Evolutionary conservation across 331 rosid species (phyloP), one percentile per base, ranked within the genome.

Genomic region (Erythrophleum ivorense): DNA sequence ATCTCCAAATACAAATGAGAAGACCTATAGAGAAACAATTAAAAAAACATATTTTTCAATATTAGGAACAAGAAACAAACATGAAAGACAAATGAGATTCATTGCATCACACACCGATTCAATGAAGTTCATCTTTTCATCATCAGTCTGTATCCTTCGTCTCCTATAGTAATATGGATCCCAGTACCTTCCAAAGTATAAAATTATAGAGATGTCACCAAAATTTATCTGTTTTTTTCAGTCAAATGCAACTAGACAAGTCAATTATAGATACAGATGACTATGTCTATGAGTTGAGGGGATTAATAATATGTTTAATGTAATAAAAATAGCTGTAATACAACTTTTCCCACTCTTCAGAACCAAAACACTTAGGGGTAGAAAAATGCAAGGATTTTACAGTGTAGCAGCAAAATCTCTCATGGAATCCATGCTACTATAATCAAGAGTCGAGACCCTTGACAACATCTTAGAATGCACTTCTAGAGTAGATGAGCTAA

Each of bases 1-100:
- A 54, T 96, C 99, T 77, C 99, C 99, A 83, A 96, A 96, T 50
- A 96, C 99, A 80, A 93, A 91, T 76, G 99, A 96, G 89, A 96
- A 96, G 70, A 92, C 93, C 99, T 96, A 70, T 41, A 52, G 29
- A 87, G 40, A 86, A 52, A 76, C 57, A 76, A 65, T 15, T 34
- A 81, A 71, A 12, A 2, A 21, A 21, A 53, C n/a, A 65, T 84
- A 29, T 13, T 19, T 19, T 31, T 82, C 49, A 24, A 24, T 69
- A 64, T 18, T 36, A 66, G 80, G 80, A 60, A 65, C 18, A 49
- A 48, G 10, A 43, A 68, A 50, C 33, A 46, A 67, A 65, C 73
- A 67, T 29, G 63, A 55, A 60, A 29, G 73, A 8, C 36, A 59
- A 75, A 77, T 33, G 53, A n/a, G 2, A 73, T 81, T 72, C 64